Evolutionary conservation across 2,329 filamentous ascomycete genomes (phyloP).

Genomic region (Tolypocladium tundrense): DNA sequence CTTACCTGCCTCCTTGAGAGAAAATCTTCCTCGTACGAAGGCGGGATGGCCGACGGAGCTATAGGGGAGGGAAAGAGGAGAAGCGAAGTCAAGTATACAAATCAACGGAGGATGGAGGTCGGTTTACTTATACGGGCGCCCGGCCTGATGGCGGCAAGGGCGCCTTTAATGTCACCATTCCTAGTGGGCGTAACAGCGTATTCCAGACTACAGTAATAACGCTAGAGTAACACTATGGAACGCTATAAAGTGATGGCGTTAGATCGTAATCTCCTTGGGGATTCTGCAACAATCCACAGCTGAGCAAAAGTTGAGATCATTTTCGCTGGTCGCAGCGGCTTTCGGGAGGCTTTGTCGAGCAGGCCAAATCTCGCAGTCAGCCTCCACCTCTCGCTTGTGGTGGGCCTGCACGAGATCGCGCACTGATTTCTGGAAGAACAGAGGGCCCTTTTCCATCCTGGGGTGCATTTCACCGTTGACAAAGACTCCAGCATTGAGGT

Average conservation of each 20-base stretch:
- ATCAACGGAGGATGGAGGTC: no score
- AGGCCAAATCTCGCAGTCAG: constrained; percentile 40
- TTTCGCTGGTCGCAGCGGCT: constrained; percentile 12
- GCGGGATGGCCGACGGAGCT: no score
- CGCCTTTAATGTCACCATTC: no score
- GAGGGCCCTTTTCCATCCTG: constrained; percentile 45
- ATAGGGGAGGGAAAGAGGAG: no score
- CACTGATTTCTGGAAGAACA: constrained; percentile 44
- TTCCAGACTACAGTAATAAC: no score
- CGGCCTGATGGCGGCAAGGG: no score
- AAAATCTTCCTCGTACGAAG: no score
- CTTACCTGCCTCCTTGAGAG: no score
- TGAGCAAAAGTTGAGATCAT: constrained; percentile 22
- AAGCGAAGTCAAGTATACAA: no score
- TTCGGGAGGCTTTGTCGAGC: constrained; percentile 27
- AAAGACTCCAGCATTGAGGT: constrained; percentile 51
- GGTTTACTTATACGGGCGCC: no score
- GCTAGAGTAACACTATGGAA: background rate
- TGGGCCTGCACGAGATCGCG: constrained; percentile 38
- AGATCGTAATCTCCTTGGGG: background rate
- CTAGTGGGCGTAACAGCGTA: no score
- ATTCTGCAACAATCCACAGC: constrained; percentile 21
- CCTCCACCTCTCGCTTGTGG: constrained; percentile 32
- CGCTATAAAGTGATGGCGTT: background rate
- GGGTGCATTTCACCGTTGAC: constrained; percentile 55